Conservation (phyloP, 2,329 filamentous ascomycete genomes). For the Colletotrichum sp. region DNA sequence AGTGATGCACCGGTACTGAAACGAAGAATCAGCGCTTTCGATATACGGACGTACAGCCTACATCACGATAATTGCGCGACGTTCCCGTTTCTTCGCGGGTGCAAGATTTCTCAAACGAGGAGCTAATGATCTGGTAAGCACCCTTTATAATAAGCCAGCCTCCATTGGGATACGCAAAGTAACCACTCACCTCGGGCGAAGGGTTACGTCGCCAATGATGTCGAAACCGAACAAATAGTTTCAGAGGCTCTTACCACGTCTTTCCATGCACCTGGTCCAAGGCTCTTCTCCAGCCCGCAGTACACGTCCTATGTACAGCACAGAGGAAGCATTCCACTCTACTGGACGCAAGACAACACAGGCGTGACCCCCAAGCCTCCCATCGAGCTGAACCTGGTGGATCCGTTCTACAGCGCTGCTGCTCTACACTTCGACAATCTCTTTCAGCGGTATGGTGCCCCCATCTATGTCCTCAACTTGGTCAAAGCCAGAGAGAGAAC, state of each 20-base stretch:
- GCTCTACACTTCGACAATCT: conserved; percentile 94
- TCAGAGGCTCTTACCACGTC: conserved; percentile 94
- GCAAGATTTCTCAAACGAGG: conserved; percentile 94
- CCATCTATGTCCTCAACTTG: conserved; percentile 89
- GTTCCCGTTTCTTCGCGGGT: conserved; percentile 92
- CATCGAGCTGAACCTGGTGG: conserved; percentile 92
- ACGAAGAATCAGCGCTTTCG: conserved; percentile 60
- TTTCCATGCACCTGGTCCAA: conserved; percentile 88
- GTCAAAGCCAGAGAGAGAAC: conserved; percentile 88
- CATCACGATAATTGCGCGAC: conserved; percentile 89
- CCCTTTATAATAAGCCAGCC: neutral
- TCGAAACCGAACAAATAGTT: conserved; percentile 98
- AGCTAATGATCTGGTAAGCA: conserved; percentile 76
- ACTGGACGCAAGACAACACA: conserved; percentile 97
- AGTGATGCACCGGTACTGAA: neutral
- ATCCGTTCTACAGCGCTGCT: conserved; percentile 93
- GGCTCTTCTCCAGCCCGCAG: conserved; percentile 83
- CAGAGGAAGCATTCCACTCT: conserved; percentile 91
- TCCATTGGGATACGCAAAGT: neutral
- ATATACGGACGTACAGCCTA: conserved; percentile 90
- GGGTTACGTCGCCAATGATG: conserved; percentile 97
- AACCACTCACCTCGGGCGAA: conserved; percentile 23
- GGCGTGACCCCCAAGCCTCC: conserved; percentile 96
- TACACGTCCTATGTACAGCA: conserved; percentile 98
- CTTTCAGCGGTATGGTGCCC: conserved; percentile 90